Conservation (phyloP, 2,329 filamentous ascomycete species). For the Colletotrichum orchidophilum region DNA sequence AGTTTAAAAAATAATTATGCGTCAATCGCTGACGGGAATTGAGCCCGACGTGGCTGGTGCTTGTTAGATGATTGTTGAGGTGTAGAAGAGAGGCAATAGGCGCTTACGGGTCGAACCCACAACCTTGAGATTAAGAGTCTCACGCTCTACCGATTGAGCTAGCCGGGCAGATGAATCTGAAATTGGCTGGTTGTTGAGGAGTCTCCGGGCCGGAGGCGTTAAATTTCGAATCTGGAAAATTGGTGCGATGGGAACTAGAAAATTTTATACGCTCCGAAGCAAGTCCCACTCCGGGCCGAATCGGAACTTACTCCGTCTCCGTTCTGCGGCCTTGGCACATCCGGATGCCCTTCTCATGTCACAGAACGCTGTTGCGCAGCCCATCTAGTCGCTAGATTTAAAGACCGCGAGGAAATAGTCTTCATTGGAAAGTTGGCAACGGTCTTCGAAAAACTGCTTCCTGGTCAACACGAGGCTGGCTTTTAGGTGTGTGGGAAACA, state of each 20-base stretch:
- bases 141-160: constrained; percentile 79
- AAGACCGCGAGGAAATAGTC: too few species aligned
- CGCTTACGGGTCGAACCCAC: constrained; percentile 57
- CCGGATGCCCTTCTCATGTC: too few species aligned
- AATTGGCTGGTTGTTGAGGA: background rate
- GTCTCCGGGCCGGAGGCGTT: background rate
- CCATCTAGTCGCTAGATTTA: too few species aligned
- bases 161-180: constrained; percentile 54
- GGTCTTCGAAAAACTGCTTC: too few species aligned
- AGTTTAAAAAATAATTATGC: background rate
- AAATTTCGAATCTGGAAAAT: background rate
- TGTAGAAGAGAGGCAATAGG: background rate
- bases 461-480: too few species aligned
- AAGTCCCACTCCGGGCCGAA: background rate
- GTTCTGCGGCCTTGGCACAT: background rate
- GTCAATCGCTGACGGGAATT: constrained; percentile 11
- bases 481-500: too few species aligned
- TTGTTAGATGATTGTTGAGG: background rate
- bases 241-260: background rate
- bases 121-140: constrained; percentile 74
- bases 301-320: background rate
- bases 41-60: constrained; percentile 1
- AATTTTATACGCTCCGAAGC: background rate
- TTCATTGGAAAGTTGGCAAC: too few species aligned
- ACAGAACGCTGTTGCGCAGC: too few species aligned